Evolutionary conservation across 768 basidiomycete species (phyloP), one percentile per base, ranked within the genome.

Genomic region (Rhizopogon vesiculosus): DNA sequence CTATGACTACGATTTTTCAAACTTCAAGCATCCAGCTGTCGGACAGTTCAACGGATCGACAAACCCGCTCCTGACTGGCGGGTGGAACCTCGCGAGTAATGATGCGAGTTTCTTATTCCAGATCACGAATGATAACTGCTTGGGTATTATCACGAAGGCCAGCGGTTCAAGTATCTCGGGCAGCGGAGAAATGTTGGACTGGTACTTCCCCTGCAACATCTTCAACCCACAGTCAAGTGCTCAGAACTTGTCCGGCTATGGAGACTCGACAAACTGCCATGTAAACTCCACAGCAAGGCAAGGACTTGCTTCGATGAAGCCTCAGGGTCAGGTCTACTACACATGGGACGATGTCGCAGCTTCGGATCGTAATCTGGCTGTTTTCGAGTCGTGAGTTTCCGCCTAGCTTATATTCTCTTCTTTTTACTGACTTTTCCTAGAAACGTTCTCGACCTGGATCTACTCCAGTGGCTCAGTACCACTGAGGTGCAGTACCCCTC

Each of bases 131-230:
- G 75, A 89, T 64, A 81, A 89, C 56, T 99, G 97, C 67, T 72
- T 83, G 25, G 83, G 82, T 7, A 64, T 93, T 66, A 87, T 99
- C 64, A 87, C 82, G 3, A 83, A 85, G 60, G 81, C 90, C 6
- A 61, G 76, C 29, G 84, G 81, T 44, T 89, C 89, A 7, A 81
- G 79, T 54, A 96, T 98, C 63, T 76, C 83, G 3, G 81, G 83
- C 35, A 79, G 67, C 7, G 83, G 84, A 33, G 72, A 75, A 49
- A 66, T 75, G 45, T 70, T 93, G 63, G 89, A 91, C 59, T 98
- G 95, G 95, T 98, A 98, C 69, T 97, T 98, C 73, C 97, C 97
- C 1, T 99, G 97, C 78, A 98, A 99, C 65, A 73, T 96, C 44
- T 88, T 78, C 74, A 80, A 84, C 61, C 70, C 69, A n/a, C 94